These are phyloP conservation scores for Fremontodendron californicum DNA, from an alignment of 345 rosid genomes.

Conservation along the genomic window DNA sequence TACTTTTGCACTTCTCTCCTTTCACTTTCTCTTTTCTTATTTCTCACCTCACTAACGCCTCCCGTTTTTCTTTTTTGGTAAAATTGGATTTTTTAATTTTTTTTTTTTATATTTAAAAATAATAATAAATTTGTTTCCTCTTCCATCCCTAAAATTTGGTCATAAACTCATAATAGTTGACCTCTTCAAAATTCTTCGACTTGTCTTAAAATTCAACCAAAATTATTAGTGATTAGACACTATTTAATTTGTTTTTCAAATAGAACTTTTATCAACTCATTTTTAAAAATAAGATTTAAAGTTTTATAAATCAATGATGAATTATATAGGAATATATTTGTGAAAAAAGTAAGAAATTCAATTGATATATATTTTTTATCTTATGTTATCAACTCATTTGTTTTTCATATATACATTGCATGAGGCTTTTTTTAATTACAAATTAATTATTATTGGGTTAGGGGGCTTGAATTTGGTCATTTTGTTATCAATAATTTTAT, in stretches of 20 bases:
- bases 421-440: background rate
- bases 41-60: no score
- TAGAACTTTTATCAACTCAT: background rate
- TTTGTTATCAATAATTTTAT: background rate
- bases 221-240: background rate
- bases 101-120: background rate
- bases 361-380: background rate
- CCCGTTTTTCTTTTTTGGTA: no score
- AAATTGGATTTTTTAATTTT: no score
- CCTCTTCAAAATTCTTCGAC: background rate
- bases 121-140: background rate
- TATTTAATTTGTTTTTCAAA: background rate
- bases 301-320: background rate
- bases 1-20: constrained; percentile 18
- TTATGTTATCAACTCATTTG: background rate
- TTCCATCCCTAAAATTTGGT: background rate
- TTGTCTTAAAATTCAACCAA: background rate
- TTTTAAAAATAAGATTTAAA: no score
- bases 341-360: background rate
- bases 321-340: no score
- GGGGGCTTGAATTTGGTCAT: background rate
- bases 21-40: background rate
- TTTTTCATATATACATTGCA: background rate
- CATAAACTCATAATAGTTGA: background rate
- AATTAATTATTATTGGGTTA: background rate